These are phyloP conservation scores for Trichoderma gamsii DNA, from an alignment of 495 filamentous ascomycete genomes.

Conservation along the genomic window DNA sequence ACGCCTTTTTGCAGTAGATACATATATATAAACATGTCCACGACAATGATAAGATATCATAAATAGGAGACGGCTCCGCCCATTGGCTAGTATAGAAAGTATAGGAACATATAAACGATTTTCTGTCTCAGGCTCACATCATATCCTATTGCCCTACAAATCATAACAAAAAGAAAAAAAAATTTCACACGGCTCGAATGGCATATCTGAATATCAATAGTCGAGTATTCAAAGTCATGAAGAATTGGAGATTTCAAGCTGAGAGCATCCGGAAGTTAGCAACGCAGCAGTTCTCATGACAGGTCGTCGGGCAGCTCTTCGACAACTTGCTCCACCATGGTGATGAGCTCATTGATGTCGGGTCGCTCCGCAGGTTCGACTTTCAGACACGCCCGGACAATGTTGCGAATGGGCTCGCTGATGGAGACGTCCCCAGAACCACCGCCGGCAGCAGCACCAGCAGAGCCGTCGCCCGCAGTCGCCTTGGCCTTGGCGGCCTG, in stretches of 20 bases:
- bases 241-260: no score
- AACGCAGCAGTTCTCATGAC: no score
- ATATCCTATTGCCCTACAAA: not conserved
- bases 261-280: no score
- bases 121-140: not conserved
- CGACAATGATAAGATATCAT: not conserved
- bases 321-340: constrained; percentile 69
- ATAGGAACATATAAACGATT: not conserved
- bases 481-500: constrained; percentile 48
- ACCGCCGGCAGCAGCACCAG: constrained; percentile 17
- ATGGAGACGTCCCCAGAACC: constrained; percentile 39
- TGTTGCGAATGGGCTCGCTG: constrained; percentile 70
- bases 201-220: no score
- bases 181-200: no score
- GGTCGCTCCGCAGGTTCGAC: constrained; percentile 92
- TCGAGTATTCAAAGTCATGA: no score
- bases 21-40: not conserved
- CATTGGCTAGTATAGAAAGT: not conserved
- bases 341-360: constrained; percentile 83
- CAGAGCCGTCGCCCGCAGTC: constrained; percentile 24
- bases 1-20: not conserved
- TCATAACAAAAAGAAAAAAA: no score
- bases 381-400: constrained; percentile 79
- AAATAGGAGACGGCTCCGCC: not conserved
- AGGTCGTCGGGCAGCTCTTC: constrained; percentile 56